Conservation (phyloP, 495 filamentous ascomycete species). For the Cercophora samala region DNA sequence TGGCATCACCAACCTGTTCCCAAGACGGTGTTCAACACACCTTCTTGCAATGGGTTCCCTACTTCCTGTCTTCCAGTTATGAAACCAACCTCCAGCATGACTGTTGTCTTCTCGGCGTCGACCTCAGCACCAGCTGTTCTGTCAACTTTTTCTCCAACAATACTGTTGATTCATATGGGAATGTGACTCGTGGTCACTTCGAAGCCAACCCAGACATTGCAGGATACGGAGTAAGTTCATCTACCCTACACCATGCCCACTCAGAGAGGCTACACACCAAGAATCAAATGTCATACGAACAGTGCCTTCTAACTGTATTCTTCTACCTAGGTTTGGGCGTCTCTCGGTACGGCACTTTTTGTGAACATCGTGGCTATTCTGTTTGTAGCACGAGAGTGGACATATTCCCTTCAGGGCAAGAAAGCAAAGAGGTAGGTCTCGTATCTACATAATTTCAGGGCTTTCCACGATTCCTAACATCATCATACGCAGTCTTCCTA, state of each 20-base stretch:
- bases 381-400: neutral
- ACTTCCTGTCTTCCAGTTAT: neutral
- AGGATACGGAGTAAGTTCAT: neutral
- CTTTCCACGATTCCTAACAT: neutral
- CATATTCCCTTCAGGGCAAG: neutral
- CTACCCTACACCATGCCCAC: neutral
- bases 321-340: neutral
- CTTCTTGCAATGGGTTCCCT: neutral
- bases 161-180: neutral
- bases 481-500: neutral
- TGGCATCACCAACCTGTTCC: neutral
- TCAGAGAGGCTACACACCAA: neutral
- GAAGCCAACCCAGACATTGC: neutral
- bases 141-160: neutral
- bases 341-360: neutral
- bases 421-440: neutral
- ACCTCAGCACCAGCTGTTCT: neutral
- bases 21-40: neutral
- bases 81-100: neutral
- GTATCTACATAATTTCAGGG: no score
- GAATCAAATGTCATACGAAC: neutral
- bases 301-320: neutral
- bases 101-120: neutral
- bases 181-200: neutral
- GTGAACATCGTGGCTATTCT: neutral